A percentile compares a stretch with the other conserved stretches of the same genome.
Evolutionary conservation across 1,139 yeast species (phyloP).

Genomic region (Eremothecium cymbalariae): DNA sequence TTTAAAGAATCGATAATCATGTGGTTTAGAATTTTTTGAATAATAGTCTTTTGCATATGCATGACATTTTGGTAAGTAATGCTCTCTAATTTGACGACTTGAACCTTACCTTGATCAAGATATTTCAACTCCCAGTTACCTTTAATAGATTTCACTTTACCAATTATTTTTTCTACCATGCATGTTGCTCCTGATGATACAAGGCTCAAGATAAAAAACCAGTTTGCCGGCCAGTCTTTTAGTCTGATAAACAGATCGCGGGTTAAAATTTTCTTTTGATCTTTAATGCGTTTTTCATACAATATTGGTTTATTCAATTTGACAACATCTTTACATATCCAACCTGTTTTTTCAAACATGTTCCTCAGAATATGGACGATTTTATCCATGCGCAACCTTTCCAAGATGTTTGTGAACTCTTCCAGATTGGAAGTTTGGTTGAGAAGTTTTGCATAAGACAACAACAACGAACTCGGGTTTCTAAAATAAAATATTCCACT

Average conservation of each 20-base stretch:
- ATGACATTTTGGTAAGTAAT: constrained; percentile 45
- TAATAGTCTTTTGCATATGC: constrained; percentile 43
- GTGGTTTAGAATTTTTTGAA: constrained; percentile 55
- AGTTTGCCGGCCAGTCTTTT: constrained; percentile 63
- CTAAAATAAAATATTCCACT: constrained; percentile 42
- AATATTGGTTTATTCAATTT: constrained; percentile 34
- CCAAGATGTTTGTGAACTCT: constrained; percentile 32
- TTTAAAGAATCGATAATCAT: constrained; percentile 55
- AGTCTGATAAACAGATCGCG: constrained; percentile 48
- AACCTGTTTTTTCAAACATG: constrained; percentile 54
- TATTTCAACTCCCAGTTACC: constrained; percentile 54
- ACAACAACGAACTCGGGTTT: constrained; percentile 39
- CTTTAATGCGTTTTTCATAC: constrained; percentile 14
- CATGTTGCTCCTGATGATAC: constrained; percentile 47
- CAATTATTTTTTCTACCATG: constrained; percentile 41
- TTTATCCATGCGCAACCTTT: constrained; percentile 46
- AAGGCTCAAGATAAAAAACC: constrained; percentile 53
- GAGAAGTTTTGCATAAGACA: constrained; percentile 33
- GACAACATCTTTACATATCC: constrained; percentile 55
- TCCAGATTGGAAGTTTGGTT: constrained; percentile 33
- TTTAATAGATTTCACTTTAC: constrained; percentile 48
- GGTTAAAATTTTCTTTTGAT: constrained; percentile 17
- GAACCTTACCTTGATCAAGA: constrained; percentile 36
- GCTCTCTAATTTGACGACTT: constrained; percentile 27
- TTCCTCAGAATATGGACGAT: constrained; percentile 45